These are phyloP conservation scores for Pyrenochaeta sp. DNA, from an alignment of 2,329 filamentous ascomycete species.

Conservation along the genomic window DNA sequence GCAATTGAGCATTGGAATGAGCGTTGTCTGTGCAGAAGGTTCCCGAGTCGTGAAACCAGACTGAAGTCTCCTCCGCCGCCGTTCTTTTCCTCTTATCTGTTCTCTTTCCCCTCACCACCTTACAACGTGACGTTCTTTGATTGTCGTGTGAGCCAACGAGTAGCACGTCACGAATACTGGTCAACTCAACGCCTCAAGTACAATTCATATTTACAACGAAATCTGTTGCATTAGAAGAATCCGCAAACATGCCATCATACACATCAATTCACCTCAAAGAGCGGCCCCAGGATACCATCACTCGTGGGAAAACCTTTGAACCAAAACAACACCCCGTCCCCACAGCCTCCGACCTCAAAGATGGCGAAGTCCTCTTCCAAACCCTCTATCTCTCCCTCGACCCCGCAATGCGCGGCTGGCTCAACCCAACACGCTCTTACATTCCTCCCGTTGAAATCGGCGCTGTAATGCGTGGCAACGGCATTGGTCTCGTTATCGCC, in stretches of 20 bases:
- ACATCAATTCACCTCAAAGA: conserved; percentile 66
- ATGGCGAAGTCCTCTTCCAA: conserved; percentile 69
- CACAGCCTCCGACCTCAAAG: conserved; percentile 59
- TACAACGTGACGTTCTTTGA: too few species aligned
- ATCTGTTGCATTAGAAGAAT: neutral
- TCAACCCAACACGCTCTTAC: conserved; percentile 67
- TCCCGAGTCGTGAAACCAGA: conserved; percentile 4
- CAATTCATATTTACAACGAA: neutral
- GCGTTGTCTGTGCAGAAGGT: conserved; percentile 23
- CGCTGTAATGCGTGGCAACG: conserved; percentile 71
- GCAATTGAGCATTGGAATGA: conserved; percentile 11
- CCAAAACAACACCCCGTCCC: conserved; percentile 59
- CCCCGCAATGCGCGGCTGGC: conserved; percentile 78
- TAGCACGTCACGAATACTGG: too few species aligned
- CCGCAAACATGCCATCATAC: conserved; percentile 47
- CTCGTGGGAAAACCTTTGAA: conserved; percentile 71
- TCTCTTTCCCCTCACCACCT: neutral
- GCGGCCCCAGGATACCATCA: conserved; percentile 66
- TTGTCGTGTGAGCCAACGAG: too few species aligned
- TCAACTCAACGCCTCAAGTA: too few species aligned
- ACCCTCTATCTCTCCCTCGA: conserved; percentile 73
- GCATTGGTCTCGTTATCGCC: conserved; percentile 68
- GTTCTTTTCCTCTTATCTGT: neutral
- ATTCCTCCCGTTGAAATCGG: conserved; percentile 72
- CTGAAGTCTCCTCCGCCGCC: neutral